Percentiles rank a stretch among this genome's conserved stretches.
phyloP scores from a whole-genome alignment of 768 basidiomycete genomes.

The Agaricus subrufescens region DNA sequence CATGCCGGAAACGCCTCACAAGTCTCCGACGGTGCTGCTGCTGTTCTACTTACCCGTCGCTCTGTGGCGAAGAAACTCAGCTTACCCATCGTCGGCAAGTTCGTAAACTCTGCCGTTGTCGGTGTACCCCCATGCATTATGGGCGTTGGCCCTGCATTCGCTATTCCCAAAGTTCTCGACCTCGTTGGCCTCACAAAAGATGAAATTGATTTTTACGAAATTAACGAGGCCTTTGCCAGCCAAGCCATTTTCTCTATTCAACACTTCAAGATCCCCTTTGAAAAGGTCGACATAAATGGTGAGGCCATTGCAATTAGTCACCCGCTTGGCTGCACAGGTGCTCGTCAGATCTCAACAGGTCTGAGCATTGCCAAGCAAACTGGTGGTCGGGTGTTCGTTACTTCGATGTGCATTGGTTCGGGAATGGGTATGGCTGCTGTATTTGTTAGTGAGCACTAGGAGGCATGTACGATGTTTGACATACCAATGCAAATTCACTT shows the following conservation, averaged over 20 bases:
- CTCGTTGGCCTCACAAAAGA: slow-evolving; percentile 57
- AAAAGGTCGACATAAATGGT: slow-evolving; percentile 83
- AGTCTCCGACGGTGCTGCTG: slow-evolving; percentile 89
- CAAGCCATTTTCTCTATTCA: slow-evolving; percentile 75
- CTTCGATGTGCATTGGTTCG: slow-evolving; percentile 87
- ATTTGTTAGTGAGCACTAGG: slow-evolving; percentile 77
- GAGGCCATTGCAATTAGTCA: slow-evolving; percentile 90
- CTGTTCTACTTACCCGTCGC: slow-evolving; percentile 78
- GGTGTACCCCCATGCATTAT: too few species aligned
- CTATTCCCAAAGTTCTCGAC: slow-evolving; percentile 74
- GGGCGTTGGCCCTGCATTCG: slow-evolving; percentile 89
- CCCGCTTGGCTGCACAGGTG: slow-evolving; percentile 84
- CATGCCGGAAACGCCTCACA: slow-evolving; percentile 87
- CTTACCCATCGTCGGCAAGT: slow-evolving; percentile 87
- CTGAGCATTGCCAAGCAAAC: slow-evolving; percentile 77
- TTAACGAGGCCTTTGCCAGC: slow-evolving; percentile 88
- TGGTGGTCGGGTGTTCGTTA: slow-evolving; percentile 72
- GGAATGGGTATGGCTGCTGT: slow-evolving; percentile 91
- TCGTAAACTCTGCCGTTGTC: slow-evolving; percentile 58
- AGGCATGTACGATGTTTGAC: too few species aligned
- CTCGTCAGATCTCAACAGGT: slow-evolving; percentile 84
- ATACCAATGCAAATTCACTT: too few species aligned
- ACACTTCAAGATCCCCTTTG: slow-evolving; percentile 61
- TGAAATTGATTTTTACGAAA: slow-evolving; percentile 89
- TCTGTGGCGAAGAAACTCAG: slow-evolving; percentile 77